These are phyloP conservation scores for Euphorbia pulcherrima DNA, from an alignment of 345 rosid genomes.

Conservation along the genomic window DNA sequence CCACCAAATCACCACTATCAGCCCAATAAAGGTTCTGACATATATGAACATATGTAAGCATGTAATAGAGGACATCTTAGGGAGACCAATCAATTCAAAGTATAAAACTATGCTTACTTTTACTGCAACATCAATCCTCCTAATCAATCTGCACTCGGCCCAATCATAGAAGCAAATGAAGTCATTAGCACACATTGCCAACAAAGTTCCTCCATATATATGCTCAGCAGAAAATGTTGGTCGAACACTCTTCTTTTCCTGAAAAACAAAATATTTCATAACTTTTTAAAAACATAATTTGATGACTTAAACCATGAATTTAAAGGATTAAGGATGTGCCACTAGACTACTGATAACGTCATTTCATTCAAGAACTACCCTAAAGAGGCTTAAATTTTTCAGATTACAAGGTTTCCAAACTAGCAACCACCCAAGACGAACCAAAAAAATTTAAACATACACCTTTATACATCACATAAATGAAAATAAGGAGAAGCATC, in stretches of 20 bases:
- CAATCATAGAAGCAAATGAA: slow-evolving; percentile 99
- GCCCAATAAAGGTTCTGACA: slow-evolving; percentile 97
- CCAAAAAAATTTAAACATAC: not conserved
- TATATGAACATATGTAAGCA: slow-evolving; percentile 18
- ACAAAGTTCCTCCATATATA: slow-evolving; percentile 82
- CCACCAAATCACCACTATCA: slow-evolving; percentile 96
- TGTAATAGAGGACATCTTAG: not conserved
- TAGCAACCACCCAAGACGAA: not conserved
- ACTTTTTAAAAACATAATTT: not conserved
- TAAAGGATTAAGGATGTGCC: not conserved
- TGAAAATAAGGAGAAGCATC: not conserved
- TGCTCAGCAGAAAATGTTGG: slow-evolving; percentile 94
- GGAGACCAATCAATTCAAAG: not conserved
- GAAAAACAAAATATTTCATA: slow-evolving; percentile 29
- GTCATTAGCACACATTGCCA: slow-evolving; percentile 97
- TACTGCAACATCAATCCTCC: slow-evolving; percentile 93
- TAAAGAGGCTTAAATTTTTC: not conserved
- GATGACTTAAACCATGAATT: not conserved
- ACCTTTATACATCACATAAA: not conserved
- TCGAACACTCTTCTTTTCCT: slow-evolving; percentile 88
- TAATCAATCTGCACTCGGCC: slow-evolving; percentile 97
- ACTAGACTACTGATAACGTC: not conserved
- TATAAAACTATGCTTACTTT: slow-evolving; percentile 56
- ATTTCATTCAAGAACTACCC: not conserved
- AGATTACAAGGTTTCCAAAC: not conserved